Evolutionary conservation across 164 flowering plant species (phyloP), one percentile per base, ranked within the genome.

Genomic region (Platanus orientalis): DNA sequence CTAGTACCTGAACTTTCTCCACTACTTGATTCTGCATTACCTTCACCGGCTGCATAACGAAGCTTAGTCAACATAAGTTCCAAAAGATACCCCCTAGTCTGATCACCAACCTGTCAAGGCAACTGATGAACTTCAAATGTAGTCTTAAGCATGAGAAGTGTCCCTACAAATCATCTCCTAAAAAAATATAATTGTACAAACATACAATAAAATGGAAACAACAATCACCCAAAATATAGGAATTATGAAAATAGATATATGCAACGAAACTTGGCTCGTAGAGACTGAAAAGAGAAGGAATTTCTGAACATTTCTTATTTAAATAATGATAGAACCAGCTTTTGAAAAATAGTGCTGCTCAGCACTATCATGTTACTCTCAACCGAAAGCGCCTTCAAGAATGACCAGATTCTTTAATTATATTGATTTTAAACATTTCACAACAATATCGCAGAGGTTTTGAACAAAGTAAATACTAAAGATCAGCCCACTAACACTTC

Each of bases 31-130:
- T 88, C 90, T 58, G 65, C 69, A 74, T 64, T 78, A 64, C 96
- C 97, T 83, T 91, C 96, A 54, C 99, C 97, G 63, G 92, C 79
- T 51, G 96, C 97, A 84, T 94, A 94, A 14, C 93, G 91, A 73
- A 94, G 97, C 77, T 94, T 94, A 51, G 98, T 94, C 80, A 94
- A 75, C 85, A 94, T 52, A 40, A 94, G 89, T 72, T 94, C 98
- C 81, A 94, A 78, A 54, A 94, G 92, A 81, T 91, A 94, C 54
- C 97, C 99, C 68, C 97, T 85, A 58, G 48, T 69, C 71, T 80
- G 96, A 72, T 94, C 99, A 60, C 96, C 99, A 70, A 94, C 99
- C 97, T 94, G 79, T 64, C 69, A 67, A 54, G 32, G 21, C 52
- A 62, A 57, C 26, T 40, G 32, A 60, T 10, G 51, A 65, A 47